phyloP scores from a whole-genome alignment of 805 yeast genomes.

The Metschnikowia hibisci region DNA sequence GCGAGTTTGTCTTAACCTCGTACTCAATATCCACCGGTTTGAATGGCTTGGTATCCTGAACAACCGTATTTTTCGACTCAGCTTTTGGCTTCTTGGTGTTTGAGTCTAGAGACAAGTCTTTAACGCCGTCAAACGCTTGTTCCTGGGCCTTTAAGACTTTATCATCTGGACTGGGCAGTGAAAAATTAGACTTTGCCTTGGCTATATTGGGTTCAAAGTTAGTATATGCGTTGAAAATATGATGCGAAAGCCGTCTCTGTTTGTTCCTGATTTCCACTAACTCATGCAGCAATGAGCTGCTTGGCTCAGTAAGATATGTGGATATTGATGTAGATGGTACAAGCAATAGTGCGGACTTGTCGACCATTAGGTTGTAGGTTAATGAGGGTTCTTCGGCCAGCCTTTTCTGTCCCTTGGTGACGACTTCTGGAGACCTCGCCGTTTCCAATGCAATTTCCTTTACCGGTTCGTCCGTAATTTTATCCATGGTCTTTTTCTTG shows the following conservation, averaged over 20 bases:
- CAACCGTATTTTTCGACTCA: conserved; percentile 10
- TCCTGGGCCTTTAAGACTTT: conserved; percentile 56
- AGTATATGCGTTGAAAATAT: conserved; percentile 36
- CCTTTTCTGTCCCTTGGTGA: background rate
- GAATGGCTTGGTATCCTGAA: conserved; percentile 38
- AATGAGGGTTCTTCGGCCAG: conserved; percentile 1
- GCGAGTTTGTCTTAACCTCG: conserved; percentile 32
- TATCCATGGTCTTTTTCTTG: background rate
- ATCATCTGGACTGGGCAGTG: conserved; percentile 82
- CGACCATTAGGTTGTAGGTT: conserved; percentile 6
- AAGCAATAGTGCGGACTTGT: conserved; percentile 8
- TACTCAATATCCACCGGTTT: conserved; percentile 40
- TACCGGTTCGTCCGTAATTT: background rate
- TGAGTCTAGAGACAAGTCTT: conserved; percentile 23
- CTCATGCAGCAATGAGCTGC: background rate
- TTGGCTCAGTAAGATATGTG: conserved; percentile 3
- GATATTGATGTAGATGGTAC: conserved; percentile 9
- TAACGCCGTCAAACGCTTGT: conserved; percentile 34
- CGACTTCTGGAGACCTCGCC: background rate
- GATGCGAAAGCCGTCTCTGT: conserved; percentile 9
- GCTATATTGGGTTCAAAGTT: conserved; percentile 35
- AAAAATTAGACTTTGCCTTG: conserved; percentile 52
- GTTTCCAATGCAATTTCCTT: background rate
- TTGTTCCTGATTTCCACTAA: conserved; percentile 4
- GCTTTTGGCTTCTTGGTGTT: conserved; percentile 9